Conservation (phyloP, 352 stramenopile species). For the Elongisporangium anandrum region DNA sequence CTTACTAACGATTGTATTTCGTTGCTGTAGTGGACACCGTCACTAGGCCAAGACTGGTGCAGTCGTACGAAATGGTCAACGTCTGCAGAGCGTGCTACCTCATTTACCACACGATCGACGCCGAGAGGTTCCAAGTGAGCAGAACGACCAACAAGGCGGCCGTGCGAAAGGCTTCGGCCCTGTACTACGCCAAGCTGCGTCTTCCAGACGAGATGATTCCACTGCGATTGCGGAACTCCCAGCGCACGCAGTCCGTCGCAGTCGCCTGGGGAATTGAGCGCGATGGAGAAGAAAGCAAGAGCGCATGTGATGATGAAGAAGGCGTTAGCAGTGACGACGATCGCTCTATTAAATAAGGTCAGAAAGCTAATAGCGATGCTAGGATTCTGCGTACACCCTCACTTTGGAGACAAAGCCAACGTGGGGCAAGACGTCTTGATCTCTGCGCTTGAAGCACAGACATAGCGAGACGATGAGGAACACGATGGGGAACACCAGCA, state of each 20-base stretch:
- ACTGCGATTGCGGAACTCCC: neutral
- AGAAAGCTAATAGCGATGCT: neutral
- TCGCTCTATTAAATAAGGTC: neutral
- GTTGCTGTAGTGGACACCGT: conserved; percentile 25
- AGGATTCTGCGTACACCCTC: conserved; percentile 24
- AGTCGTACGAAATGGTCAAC: conserved; percentile 44
- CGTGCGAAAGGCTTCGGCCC: conserved; percentile 12
- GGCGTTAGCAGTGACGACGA: neutral
- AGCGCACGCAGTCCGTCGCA: neutral
- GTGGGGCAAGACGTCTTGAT: conserved; percentile 59
- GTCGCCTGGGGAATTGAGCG: neutral
- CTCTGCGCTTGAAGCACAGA: conserved; percentile 67
- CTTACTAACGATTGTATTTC: neutral
- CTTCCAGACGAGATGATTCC: neutral
- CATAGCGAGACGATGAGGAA: conserved; percentile 51
- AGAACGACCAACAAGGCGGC: conserved; percentile 27
- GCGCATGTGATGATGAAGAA: neutral
- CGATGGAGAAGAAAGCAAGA: too few species aligned
- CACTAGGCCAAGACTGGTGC: conserved; percentile 15
- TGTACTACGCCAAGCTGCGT: conserved; percentile 23
- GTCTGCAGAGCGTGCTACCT: conserved; percentile 42
- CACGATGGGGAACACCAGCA: conserved; percentile 42
- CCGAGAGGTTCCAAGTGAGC: conserved; percentile 33
- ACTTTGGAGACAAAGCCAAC: conserved; percentile 57
- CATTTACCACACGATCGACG: conserved; percentile 49